A percentile compares a stretch with the other conserved stretches of the same genome.
phyloP scores from a whole-genome alignment of 2,329 filamentous ascomycete genomes.

The Microdochium paspali region DNA sequence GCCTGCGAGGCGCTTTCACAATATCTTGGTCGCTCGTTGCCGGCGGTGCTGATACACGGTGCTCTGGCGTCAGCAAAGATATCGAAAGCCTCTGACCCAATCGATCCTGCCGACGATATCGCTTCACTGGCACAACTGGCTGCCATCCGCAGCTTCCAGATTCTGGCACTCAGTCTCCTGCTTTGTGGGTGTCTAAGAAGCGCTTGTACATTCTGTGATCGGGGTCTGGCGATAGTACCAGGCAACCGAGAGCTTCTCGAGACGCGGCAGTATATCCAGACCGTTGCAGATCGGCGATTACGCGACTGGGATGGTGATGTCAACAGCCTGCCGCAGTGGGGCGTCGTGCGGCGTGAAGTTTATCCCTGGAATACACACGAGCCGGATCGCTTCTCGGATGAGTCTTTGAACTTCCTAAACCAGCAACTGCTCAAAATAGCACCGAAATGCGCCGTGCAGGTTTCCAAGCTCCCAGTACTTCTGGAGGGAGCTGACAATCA shows the following conservation, averaged over 20 bases:
- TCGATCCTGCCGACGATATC: slow-evolving; percentile 21
- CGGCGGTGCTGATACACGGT: slow-evolving; percentile 36
- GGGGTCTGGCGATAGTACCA: slow-evolving; percentile 47
- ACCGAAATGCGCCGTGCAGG: slow-evolving; percentile 72
- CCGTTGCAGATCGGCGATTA: slow-evolving; percentile 38
- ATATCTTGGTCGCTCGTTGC: slow-evolving; percentile 24
- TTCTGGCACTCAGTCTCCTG: slow-evolving; percentile 47
- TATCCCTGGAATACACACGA: slow-evolving; percentile 62
- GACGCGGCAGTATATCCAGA: slow-evolving; percentile 42
- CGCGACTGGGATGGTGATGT: slow-evolving; percentile 36
- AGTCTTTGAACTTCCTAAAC: slow-evolving; percentile 66
- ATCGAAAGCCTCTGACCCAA: slow-evolving; percentile 17
- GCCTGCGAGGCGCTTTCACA: slow-evolving; percentile 43
- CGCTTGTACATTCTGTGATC: slow-evolving; percentile 54
- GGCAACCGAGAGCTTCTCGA: slow-evolving; percentile 45
- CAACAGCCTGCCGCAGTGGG: slow-evolving; percentile 56
- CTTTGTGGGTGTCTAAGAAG: slow-evolving; percentile 61
- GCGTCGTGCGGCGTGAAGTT: slow-evolving; percentile 59
- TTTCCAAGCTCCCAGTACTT: slow-evolving; percentile 66
- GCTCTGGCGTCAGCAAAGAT: slow-evolving; percentile 15
- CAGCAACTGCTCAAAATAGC: slow-evolving; percentile 57
- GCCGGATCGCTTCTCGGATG: slow-evolving; percentile 60
- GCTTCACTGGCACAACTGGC: slow-evolving; percentile 35
- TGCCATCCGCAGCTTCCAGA: slow-evolving; percentile 49
- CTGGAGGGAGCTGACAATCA: slow-evolving; percentile 43